Conservation (phyloP, 2,329 filamentous ascomycete species). For the Plectosphaerella cucumerina region DNA sequence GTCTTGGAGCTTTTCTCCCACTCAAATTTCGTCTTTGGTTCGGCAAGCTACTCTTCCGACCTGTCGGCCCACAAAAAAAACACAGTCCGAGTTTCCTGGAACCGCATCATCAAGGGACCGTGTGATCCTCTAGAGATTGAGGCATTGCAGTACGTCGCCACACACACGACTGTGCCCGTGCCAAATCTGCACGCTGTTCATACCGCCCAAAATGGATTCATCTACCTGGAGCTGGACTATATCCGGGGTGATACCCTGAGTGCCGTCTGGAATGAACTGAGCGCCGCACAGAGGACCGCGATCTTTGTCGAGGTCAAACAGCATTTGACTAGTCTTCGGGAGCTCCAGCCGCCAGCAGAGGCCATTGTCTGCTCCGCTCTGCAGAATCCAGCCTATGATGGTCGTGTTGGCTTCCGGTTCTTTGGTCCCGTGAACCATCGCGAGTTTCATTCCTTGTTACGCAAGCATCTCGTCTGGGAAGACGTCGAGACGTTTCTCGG, state of each 20-base stretch:
- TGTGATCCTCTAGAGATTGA: slow-evolving; percentile 21
- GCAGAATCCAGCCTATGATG: slow-evolving; percentile 4
- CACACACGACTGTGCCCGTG: slow-evolving; percentile 21
- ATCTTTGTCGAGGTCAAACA: slow-evolving; percentile 18
- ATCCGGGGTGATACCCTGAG: slow-evolving; percentile 14
- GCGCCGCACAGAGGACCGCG: slow-evolving; percentile 11
- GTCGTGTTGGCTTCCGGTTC: slow-evolving; percentile 18
- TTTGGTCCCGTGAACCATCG: slow-evolving; percentile 18
- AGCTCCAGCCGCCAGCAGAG: slow-evolving; percentile 16
- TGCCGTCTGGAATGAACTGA: slow-evolving; percentile 14
- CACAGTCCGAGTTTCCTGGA: slow-evolving; percentile 18
- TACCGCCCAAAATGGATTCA: slow-evolving; percentile 4
- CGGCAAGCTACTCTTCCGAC: slow-evolving; percentile 17
- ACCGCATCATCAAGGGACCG: slow-evolving; percentile 24
- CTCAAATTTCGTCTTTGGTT: slow-evolving; percentile 20
- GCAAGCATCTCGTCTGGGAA: slow-evolving; percentile 15
- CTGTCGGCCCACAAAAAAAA: slow-evolving; percentile 9
- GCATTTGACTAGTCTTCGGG: slow-evolving; percentile 16
- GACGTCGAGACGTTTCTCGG: slow-evolving; percentile 16
- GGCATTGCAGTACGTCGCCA: slow-evolving; percentile 23
- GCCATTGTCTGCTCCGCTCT: slow-evolving; percentile 4
- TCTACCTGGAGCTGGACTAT: slow-evolving; percentile 24
- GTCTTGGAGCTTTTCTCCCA: slow-evolving; percentile 14
- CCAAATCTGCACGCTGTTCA: slow-evolving; percentile 20
- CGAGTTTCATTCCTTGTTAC: slow-evolving; percentile 21